These are phyloP conservation scores for Hippophae rhamnoides DNA, from an alignment of 306 rosid species.

Conservation along the genomic window DNA sequence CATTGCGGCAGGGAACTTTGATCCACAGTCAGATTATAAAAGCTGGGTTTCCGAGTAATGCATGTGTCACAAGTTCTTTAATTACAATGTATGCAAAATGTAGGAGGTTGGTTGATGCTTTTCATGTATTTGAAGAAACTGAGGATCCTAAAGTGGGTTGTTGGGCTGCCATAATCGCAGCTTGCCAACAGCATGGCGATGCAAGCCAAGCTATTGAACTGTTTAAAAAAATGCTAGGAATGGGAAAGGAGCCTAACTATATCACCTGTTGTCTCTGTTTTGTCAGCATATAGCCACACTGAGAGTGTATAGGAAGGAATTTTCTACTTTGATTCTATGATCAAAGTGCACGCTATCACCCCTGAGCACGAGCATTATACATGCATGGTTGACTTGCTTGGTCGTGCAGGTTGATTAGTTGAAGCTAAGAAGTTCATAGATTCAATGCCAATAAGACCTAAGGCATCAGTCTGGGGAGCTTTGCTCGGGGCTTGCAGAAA, in stretches of 20 bases:
- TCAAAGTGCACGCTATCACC: constrained; percentile 26
- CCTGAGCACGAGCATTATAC: constrained; percentile 59
- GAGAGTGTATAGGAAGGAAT: constrained; percentile 49
- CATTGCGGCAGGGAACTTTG: constrained; percentile 36
- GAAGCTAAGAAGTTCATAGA: constrained; percentile 45
- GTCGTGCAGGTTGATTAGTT: constrained; percentile 43
- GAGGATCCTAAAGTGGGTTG: constrained; percentile 39
- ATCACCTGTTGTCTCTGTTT: constrained; percentile 50
- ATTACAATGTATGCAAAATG: constrained; percentile 57
- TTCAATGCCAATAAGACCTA: constrained; percentile 45
- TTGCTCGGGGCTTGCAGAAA: constrained; percentile 54
- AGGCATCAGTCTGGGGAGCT: constrained; percentile 53
- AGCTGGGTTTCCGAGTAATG: constrained; percentile 32
- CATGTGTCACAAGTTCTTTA: constrained; percentile 38
- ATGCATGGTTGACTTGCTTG: constrained; percentile 62
- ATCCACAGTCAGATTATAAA: constrained; percentile 42
- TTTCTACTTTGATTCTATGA: constrained; percentile 44
- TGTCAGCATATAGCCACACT: constrained; percentile 56
- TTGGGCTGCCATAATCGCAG: constrained; percentile 62
- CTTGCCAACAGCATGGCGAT: constrained; percentile 53
- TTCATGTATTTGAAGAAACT: constrained; percentile 29
- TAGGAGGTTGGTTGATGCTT: constrained; percentile 42
- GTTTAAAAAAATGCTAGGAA: constrained; percentile 43
- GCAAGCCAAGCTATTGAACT: constrained; percentile 39
- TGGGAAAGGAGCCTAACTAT: constrained; percentile 38